Conservation (phyloP, 2,329 filamentous ascomycete genomes). For the Didymella exigua region DNA sequence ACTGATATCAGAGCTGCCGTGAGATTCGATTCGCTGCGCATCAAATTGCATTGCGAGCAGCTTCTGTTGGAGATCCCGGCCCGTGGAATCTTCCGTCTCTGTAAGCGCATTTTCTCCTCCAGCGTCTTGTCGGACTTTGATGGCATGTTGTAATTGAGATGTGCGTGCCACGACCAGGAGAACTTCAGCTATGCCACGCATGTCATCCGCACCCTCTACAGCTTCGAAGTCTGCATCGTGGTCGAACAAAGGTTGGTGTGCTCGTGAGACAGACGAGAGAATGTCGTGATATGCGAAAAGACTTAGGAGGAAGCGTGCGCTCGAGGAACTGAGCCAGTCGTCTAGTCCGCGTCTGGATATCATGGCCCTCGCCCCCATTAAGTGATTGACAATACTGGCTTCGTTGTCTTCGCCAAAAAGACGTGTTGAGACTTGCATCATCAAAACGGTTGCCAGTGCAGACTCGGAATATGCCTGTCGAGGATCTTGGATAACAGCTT, state of each 20-base stretch:
- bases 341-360: slow-evolving; percentile 23
- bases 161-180: slow-evolving; percentile 36
- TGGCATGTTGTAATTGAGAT: slow-evolving; percentile 32
- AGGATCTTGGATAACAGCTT: slow-evolving; percentile 34
- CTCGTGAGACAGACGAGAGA: slow-evolving; percentile 37
- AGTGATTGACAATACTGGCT: slow-evolving; percentile 34
- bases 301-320: slow-evolving; percentile 34
- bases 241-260: slow-evolving; percentile 31
- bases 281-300: slow-evolving; percentile 44
- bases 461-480: slow-evolving; percentile 25
- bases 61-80: slow-evolving; percentile 26
- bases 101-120: slow-evolving; percentile 14
- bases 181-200: slow-evolving; percentile 34
- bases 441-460: slow-evolving; percentile 39
- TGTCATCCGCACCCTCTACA: slow-evolving; percentile 30
- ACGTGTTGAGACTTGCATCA: slow-evolving; percentile 43
- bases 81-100: slow-evolving; percentile 26
- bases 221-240: slow-evolving; percentile 29
- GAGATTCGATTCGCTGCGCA: background rate
- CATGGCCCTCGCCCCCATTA: slow-evolving; percentile 41
- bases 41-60: slow-evolving; percentile 27
- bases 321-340: slow-evolving; percentile 24
- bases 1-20: slow-evolving; percentile 24
- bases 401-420: slow-evolving; percentile 37
- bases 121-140: slow-evolving; percentile 20